A percentile compares a stretch with the other conserved stretches of the same genome.
These are phyloP conservation scores for Nissolia schottii DNA, from an alignment of 306 rosid genomes.

Conservation along the genomic window DNA sequence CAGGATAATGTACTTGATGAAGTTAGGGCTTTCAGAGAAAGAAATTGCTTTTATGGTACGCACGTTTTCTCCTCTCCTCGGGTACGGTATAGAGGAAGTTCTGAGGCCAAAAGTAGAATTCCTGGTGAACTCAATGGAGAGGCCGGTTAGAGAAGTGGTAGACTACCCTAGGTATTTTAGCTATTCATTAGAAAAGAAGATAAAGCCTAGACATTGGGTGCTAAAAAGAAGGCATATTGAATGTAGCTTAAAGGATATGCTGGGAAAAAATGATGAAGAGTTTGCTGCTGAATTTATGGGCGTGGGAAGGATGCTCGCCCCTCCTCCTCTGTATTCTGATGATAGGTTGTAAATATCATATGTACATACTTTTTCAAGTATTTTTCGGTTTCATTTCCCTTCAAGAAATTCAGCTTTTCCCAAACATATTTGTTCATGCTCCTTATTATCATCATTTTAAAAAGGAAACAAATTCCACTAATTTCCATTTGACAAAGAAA, in stretches of 20 bases:
- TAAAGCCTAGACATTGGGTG: slow-evolving; percentile 75
- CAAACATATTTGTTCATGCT: background rate
- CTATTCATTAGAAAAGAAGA: slow-evolving; percentile 87
- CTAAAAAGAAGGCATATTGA: slow-evolving; percentile 57
- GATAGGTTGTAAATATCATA: slow-evolving; percentile 30
- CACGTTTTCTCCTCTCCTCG: slow-evolving; percentile 75
- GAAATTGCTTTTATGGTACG: slow-evolving; percentile 71
- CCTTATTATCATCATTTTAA: background rate
- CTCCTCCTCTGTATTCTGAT: slow-evolving; percentile 8
- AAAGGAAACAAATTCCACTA: background rate
- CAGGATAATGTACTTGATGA: slow-evolving; percentile 65
- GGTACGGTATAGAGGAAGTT: slow-evolving; percentile 78
- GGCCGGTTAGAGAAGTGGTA: slow-evolving; percentile 67
- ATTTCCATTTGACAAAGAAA: background rate
- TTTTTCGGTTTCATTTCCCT: slow-evolving; percentile 1
- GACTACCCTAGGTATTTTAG: slow-evolving; percentile 86
- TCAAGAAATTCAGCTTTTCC: background rate
- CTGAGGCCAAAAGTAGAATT: slow-evolving; percentile 77
- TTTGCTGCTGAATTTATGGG: slow-evolving; percentile 58
- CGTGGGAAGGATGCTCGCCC: slow-evolving; percentile 19
- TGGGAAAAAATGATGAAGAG: slow-evolving; percentile 79
- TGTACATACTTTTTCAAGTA: background rate
- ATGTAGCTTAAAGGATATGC: slow-evolving; percentile 74
- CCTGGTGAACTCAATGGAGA: slow-evolving; percentile 72
- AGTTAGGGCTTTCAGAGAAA: slow-evolving; percentile 60